Conservation (phyloP, 1,284 basidiomycete genomes). For the Leccinum ponderosum region DNA sequence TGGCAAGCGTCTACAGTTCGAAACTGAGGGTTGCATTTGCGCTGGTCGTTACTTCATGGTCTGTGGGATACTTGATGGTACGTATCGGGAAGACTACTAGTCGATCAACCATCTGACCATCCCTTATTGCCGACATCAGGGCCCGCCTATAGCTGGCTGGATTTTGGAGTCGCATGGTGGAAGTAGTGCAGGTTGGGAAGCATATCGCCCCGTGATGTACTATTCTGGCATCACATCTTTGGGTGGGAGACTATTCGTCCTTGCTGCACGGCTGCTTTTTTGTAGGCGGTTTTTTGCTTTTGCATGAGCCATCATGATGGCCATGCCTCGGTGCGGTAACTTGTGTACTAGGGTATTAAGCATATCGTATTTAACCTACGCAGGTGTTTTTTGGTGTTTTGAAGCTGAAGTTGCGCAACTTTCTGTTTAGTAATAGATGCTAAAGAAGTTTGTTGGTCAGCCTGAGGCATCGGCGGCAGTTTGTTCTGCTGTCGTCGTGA, state of each 20-base stretch:
- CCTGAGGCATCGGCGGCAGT: background rate
- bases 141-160: constrained; percentile 32
- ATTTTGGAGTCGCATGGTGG: constrained; percentile 32
- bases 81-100: constrained; percentile 4
- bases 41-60: constrained; percentile 36
- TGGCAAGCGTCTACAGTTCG: constrained; percentile 30
- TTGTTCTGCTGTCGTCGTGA: background rate
- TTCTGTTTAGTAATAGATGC: background rate
- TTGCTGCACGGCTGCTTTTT: constrained; percentile 11
- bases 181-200: constrained; percentile 18
- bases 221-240: constrained; percentile 32
- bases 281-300: constrained; percentile 16
- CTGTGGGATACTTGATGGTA: constrained; percentile 30
- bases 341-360: background rate
- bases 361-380: background rate
- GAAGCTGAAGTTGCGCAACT: background rate
- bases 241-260: constrained; percentile 22
- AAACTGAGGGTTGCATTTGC: constrained; percentile 32
- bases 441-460: background rate
- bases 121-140: constrained; percentile 21
- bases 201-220: constrained; percentile 34
- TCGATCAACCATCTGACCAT: background rate
- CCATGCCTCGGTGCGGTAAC: background rate
- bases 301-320: constrained; percentile 2
- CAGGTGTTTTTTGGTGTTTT: background rate